Evolutionary conservation across 2,329 filamentous ascomycete species (phyloP).

Genomic region (Mariannaea elegans): DNA sequence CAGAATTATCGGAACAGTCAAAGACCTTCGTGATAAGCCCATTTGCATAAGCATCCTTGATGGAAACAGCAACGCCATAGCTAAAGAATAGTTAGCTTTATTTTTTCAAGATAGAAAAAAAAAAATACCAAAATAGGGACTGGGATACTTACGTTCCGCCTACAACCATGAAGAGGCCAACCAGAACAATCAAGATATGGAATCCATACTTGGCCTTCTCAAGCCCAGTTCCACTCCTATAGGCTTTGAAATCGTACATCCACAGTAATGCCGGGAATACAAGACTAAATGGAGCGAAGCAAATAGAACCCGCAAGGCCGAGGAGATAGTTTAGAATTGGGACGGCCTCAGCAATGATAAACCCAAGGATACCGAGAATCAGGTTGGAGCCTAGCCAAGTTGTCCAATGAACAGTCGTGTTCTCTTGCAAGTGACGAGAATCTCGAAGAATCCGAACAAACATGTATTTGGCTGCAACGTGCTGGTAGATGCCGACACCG

Average conservation of each 20-base stretch:
- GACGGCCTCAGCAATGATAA: slow-evolving; percentile 36
- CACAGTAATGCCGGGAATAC: slow-evolving; percentile 41
- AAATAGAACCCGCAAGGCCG: slow-evolving; percentile 42
- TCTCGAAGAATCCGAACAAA: slow-evolving; percentile 40
- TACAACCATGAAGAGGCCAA: slow-evolving; percentile 39
- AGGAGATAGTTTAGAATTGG: slow-evolving; percentile 45
- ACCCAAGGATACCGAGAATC: slow-evolving; percentile 26
- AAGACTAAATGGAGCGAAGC: slow-evolving; percentile 43
- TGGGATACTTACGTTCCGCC: slow-evolving; percentile 43
- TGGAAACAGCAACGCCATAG: slow-evolving; percentile 37
- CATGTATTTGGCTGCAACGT: slow-evolving; percentile 46
- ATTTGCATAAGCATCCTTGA: slow-evolving; percentile 35
- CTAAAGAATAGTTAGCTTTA: slow-evolving; percentile 21
- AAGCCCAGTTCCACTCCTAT: slow-evolving; percentile 24
- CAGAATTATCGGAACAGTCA: slow-evolving; percentile 41
- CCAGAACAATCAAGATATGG: slow-evolving; percentile 34
- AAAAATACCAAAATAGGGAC: no score
- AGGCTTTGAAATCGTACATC: slow-evolving; percentile 35
- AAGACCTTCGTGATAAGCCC: slow-evolving; percentile 37
- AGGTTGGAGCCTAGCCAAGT: slow-evolving; percentile 36
- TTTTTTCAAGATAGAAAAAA: no score
- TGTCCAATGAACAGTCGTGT: slow-evolving; percentile 39
- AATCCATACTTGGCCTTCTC: slow-evolving; percentile 33
- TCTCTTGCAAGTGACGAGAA: slow-evolving; percentile 38
- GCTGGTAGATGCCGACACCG: slow-evolving; percentile 46